phyloP scores from a whole-genome alignment of 2,329 filamentous ascomycete species.

The Claviceps sp. region DNA sequence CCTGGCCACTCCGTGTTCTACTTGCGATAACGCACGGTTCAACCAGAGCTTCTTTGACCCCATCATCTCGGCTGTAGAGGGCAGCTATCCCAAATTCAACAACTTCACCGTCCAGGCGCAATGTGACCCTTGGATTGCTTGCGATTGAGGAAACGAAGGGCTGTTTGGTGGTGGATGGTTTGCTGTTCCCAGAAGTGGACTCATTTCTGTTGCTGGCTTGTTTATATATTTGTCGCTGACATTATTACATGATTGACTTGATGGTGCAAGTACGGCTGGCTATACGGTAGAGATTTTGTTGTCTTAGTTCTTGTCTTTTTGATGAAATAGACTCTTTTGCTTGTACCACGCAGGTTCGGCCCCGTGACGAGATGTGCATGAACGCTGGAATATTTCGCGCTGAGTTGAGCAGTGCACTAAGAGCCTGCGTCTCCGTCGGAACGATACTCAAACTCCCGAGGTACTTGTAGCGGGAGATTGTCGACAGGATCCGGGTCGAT shows the following conservation, averaged over 20 bases:
- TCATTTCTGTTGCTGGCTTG: constrained; percentile 1
- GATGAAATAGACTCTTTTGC: constrained; percentile 4
- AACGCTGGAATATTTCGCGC: neutral
- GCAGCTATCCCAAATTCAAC: constrained; percentile 24
- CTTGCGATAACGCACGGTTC: constrained; percentile 23
- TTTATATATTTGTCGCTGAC: constrained; percentile 1
- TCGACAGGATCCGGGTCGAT: constrained; percentile 12
- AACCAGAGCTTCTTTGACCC: constrained; percentile 23
- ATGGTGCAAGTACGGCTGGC: constrained; percentile 7
- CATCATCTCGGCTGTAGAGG: constrained; percentile 24
- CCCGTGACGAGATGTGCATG: neutral
- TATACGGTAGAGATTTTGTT: constrained; percentile 9
- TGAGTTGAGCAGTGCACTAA: neutral
- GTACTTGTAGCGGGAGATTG: constrained; percentile 7
- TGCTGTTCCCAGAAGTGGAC: constrained; percentile 3
- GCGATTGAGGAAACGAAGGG: constrained; percentile 10
- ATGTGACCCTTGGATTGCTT: constrained; percentile 26
- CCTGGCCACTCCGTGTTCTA: constrained; percentile 21
- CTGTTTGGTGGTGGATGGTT: neutral
- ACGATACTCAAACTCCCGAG: constrained; percentile 13
- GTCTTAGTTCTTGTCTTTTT: constrained; percentile 4
- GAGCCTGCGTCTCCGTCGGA: constrained; percentile 9
- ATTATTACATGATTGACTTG: constrained; percentile 6
- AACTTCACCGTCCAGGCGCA: constrained; percentile 24
- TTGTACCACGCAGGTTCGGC: neutral